Evolutionary conservation across 164 flowering plant genomes (phyloP), one percentile per base, ranked within the genome.

Genomic region (Berberis thunbergii): DNA sequence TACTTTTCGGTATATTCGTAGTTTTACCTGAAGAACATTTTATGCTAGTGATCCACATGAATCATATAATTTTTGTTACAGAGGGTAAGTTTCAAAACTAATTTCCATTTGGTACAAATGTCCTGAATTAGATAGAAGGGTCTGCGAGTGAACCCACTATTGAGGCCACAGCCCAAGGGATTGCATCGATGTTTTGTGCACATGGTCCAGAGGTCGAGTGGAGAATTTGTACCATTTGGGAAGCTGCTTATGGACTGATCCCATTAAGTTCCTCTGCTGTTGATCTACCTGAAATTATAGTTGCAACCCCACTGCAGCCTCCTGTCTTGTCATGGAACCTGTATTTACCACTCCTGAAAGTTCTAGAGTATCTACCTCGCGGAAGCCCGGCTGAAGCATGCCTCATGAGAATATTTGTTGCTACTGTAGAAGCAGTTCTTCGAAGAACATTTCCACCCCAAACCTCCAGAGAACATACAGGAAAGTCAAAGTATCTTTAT

Each of bases 171-270:
- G 98, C 98, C 58, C 97, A 93, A 77, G 98, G 98, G 62, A 87
- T 93, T 80, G 97, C 94, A 69, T 93, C 98, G 41, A 83, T 93
- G 90, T 87, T 93, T 66, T 90, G 98, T 78, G 94, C 97, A 57
- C 96, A 93, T 76, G 98, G 98, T 54, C 98, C 97, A 42, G 98
- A 93, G 74, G 98, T 93, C 73, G 98, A 92, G 75, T 92, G 98
- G 98, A 83, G 98, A 77, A 92, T 92, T 62, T 92, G 98, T 62
- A 92, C 95, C 56, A 89, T 92, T 39, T 92, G 98, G 98, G 98
- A 92, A 80, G 98, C 96, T 79, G 96, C 98, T 54, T 92, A 92
- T 80, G 98, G 98, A 48, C 69, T 89, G 70, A 82, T 87, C 62
- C 96, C 98, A 57, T 71, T 89, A 62, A 85, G 85, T 69, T 89